Conservation (phyloP, 2,329 filamentous ascomycete species). For the Sclerotinia glacialis region DNA sequence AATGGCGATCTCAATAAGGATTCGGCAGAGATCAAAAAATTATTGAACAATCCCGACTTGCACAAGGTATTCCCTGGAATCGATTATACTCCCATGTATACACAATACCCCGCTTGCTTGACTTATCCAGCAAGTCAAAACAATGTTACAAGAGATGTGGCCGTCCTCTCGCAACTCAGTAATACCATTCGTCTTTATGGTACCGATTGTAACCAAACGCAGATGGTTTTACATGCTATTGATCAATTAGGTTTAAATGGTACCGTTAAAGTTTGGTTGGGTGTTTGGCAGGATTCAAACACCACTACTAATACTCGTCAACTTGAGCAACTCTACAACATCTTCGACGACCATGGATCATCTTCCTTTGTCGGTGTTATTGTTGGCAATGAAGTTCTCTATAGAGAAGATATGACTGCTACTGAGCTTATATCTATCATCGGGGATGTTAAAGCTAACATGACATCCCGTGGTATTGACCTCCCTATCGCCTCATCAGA, state of each 20-base stretch:
- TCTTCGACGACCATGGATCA: slow-evolving; percentile 67
- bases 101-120: slow-evolving; percentile 83
- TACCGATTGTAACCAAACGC: slow-evolving; percentile 95
- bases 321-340: slow-evolving; percentile 76
- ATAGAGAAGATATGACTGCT: slow-evolving; percentile 71
- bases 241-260: slow-evolving; percentile 67
- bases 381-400: slow-evolving; percentile 75
- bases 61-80: slow-evolving; percentile 95
- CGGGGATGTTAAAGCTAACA: slow-evolving; percentile 65
- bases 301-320: slow-evolving; percentile 80
- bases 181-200: slow-evolving; percentile 87
- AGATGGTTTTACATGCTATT: slow-evolving; percentile 86
- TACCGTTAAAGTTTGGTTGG: slow-evolving; percentile 84
- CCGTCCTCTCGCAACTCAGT: slow-evolving; percentile 84
- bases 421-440: slow-evolving; percentile 63
- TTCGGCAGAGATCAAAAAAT: slow-evolving; percentile 73
- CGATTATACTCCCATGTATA: slow-evolving; percentile 90
- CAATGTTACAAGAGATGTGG: slow-evolving; percentile 88
- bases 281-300: slow-evolving; percentile 88
- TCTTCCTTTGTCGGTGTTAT: slow-evolving; percentile 79
- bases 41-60: slow-evolving; percentile 76
- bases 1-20: slow-evolving; percentile 72
- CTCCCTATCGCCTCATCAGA: slow-evolving; percentile 85
- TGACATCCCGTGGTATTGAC: slow-evolving; percentile 61
- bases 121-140: slow-evolving; percentile 80